These are phyloP conservation scores for Podaxis sp. DNA, from an alignment of 768 basidiomycete genomes.

Conservation along the genomic window DNA sequence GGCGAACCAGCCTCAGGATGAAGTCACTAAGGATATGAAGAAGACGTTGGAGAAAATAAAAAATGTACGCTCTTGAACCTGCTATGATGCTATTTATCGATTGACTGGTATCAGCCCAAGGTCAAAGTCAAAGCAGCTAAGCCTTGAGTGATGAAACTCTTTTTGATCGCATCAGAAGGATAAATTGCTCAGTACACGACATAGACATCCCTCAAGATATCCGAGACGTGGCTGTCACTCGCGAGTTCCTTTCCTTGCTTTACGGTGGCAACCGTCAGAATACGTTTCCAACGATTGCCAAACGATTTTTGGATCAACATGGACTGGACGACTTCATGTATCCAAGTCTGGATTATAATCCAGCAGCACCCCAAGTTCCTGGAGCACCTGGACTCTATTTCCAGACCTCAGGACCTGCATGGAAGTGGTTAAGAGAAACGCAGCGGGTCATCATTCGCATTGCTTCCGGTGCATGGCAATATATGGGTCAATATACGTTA, in stretches of 20 bases:
- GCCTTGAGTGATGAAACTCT: neutral
- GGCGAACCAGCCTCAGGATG: neutral
- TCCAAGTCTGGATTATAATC: conserved; percentile 19
- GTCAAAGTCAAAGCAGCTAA: neutral
- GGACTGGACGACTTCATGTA: conserved; percentile 29
- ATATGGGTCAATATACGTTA: conserved; percentile 33
- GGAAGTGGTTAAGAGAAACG: neutral
- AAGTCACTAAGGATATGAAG: neutral
- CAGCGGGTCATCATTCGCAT: conserved; percentile 29
- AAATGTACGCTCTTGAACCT: neutral
- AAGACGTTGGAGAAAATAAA: neutral
- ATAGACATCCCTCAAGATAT: conserved; percentile 4
- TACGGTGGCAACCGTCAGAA: conserved; percentile 25
- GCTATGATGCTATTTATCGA: neutral
- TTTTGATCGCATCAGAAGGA: neutral
- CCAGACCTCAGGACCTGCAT: neutral
- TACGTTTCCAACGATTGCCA: conserved; percentile 18
- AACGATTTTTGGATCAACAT: conserved; percentile 20
- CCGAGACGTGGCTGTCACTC: conserved; percentile 3
- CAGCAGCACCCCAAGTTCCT: conserved; percentile 25
- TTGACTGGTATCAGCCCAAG: neutral
- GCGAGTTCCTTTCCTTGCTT: conserved; percentile 19
- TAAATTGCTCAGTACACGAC: neutral
- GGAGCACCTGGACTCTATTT: conserved; percentile 30
- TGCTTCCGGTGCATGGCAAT: conserved; percentile 29